Base-by-base conservation (phyloP, 345 rosid species). In the Schrenkiella parvula region DNA sequence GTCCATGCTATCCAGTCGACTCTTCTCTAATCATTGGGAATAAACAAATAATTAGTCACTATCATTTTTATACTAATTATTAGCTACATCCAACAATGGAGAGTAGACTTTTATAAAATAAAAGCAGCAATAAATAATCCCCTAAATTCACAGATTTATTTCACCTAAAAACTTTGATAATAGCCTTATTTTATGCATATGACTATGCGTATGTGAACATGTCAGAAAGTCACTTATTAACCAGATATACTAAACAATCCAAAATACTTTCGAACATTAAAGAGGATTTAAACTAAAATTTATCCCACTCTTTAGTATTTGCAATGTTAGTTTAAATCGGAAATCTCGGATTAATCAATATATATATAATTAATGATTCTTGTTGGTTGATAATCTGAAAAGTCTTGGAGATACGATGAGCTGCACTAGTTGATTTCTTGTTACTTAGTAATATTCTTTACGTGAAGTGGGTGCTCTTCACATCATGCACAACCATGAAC, bases 401-500 rank as follows among this genome's bases (percentile, higher is more conserved):
- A 54, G 57, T 52, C 37, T 25, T 34, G 70, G 15, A 68, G 74
- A 69, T 53, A 53, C 50, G 70, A 62, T 75, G 70, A 68, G 68
- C 73, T 74, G 73, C 78, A 67, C 32, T 74, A 41, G 68, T 34
- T 67, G 64, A 67, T 75, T n/a, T 26, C 34, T 68, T 61, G 59
- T 34, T 69, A 68, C 53, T 62, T 26, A 13, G 46, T 47, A 66
- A 63, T 76, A 63, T 76, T 54, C 79, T 70, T 76, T 48, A 70
- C 79, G 71, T 76, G 75, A 46, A 64, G 31, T 68, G 75, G 71
- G 43, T 76, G 79, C 60, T 70, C 75, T 76, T 76, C 75, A 70
- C 79, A 76, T 76, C 71, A 76, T 76, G 71, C 79, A 63, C 79
- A 63, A 37, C 53, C 61, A 69, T 76, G 28, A 62, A 74, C 53